Conservation (phyloP, 768 basidiomycete genomes). For the Paxillus involutus region DNA sequence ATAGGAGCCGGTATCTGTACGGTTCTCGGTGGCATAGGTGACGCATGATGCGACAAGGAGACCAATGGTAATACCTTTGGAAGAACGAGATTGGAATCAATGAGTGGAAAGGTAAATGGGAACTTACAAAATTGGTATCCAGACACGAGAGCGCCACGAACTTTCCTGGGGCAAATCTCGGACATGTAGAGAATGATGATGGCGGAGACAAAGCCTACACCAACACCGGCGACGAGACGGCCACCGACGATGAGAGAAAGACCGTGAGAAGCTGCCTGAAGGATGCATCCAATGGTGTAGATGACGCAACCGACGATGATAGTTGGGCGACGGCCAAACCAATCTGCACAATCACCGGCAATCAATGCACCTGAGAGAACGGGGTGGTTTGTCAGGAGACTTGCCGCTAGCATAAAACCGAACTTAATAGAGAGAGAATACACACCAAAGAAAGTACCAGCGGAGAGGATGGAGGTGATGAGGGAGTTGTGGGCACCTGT, state of each 20-base stretch:
- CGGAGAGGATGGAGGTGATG: slow-evolving; percentile 62
- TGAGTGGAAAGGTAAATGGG: not conserved
- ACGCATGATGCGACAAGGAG: slow-evolving; percentile 70
- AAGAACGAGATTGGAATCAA: not conserved
- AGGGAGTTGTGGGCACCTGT: slow-evolving; percentile 46
- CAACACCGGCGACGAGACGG: slow-evolving; percentile 77
- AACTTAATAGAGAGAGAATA: not conserved
- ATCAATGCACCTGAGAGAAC: slow-evolving; percentile 45
- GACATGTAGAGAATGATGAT: slow-evolving; percentile 62
- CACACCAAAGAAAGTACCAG: slow-evolving; percentile 77
- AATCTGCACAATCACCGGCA: slow-evolving; percentile 53
- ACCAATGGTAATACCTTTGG: slow-evolving; percentile 67
- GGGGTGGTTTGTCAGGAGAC: slow-evolving; percentile 3
- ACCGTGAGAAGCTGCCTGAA: slow-evolving; percentile 58
- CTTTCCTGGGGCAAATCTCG: slow-evolving; percentile 67
- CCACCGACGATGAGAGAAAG: slow-evolving; percentile 65
- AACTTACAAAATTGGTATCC: slow-evolving; percentile 51
- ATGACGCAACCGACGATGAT: slow-evolving; percentile 46
- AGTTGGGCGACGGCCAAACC: slow-evolving; percentile 49
- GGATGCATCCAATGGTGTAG: slow-evolving; percentile 63
- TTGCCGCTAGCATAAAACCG: slow-evolving; percentile 19
- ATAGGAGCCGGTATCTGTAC: slow-evolving; percentile 51
- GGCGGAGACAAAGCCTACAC: slow-evolving; percentile 77
- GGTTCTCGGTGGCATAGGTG: slow-evolving; percentile 62
- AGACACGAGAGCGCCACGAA: slow-evolving; percentile 71